Base-by-base conservation (phyloP, 179 eudicot genomes). In the Silene coronaria region DNA sequence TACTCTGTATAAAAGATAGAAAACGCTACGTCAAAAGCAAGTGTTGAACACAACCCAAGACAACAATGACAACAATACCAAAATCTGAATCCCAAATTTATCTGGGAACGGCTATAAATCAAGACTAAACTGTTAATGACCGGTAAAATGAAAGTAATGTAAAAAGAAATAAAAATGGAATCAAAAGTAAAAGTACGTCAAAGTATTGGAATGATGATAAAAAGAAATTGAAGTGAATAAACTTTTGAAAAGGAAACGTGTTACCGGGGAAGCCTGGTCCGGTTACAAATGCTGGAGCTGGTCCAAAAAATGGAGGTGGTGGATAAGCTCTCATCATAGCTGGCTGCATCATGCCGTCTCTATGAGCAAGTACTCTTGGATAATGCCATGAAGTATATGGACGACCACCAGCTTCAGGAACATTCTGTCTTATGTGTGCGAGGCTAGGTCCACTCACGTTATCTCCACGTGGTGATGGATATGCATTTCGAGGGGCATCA, bases 231-330 rank as follows among this genome's bases (percentile, higher is more conserved):
- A 53, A 53, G 58, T 16, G 21, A 53, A 14, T 53, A 53, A 17
- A 53, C 58, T 53, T 17, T 53, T 53, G 2, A 14, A 14, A 17
- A 53, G 21, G 11, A 51, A 51, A 45, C 75, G 17, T 48, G 67
- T 82, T 88, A 94, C 97, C 96, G 13, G 91, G 91, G 80, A 84
- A 87, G 66, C 81, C 76, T 53, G 96, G 86, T 51, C 92, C 96
- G 66, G 82, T 87, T 60, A 87, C 79, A 76, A 87, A 91, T 76
- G 85, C 80, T 6, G 91, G 86, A 70, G 82, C 75, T 71, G 87
- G 90, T 75, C 85, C 91, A 61, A 78, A 73, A 85, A 80, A 81
- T 10, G 92, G 82, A 75, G 90, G 90, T 77, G 89, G 86, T 30
- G 83, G 26, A 64, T 85, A 87, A 81, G 84, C 83, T 84, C 92